phyloP scores from a whole-genome alignment of 768 basidiomycete species.

The Rhizopogon rudus region DNA sequence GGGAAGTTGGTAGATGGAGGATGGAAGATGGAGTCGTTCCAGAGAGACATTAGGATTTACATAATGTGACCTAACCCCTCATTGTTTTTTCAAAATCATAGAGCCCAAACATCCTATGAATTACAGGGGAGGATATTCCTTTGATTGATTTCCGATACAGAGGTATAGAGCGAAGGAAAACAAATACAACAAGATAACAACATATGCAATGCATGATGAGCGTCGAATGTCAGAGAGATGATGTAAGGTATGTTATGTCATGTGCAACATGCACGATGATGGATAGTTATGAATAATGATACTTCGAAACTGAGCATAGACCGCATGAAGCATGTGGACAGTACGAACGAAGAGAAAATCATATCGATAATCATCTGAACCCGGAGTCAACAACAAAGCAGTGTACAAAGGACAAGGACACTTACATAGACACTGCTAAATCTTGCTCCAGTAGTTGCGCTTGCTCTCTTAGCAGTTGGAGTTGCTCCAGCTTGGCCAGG shows the following conservation, averaged over 20 bases:
- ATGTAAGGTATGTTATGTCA: not conserved
- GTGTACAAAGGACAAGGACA: not conserved
- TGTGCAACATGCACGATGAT: not conserved
- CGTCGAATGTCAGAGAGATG: not conserved
- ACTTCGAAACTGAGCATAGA: constrained; percentile 2
- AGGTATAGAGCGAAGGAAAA: not conserved
- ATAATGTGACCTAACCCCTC: not conserved
- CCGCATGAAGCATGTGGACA: not conserved
- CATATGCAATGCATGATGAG: not conserved
- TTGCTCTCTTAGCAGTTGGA: constrained; percentile 29
- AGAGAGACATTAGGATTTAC: constrained; percentile 48
- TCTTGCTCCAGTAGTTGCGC: constrained; percentile 30
- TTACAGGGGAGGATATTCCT: not conserved
- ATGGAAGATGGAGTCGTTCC: constrained; percentile 69
- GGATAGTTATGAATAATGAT: constrained; percentile 14
- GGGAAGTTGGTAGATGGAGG: constrained; percentile 84
- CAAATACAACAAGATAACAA: not conserved
- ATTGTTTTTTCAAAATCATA: not conserved
- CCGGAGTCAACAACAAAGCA: not conserved
- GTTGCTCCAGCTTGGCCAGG: constrained; percentile 26
- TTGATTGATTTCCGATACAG: not conserved
- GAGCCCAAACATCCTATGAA: not conserved
- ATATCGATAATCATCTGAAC: not conserved
- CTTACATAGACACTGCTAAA: constrained; percentile 14
- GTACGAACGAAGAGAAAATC: too few relatives aligned